Conservation (phyloP, 2,329 filamentous ascomycete species). For the Scedosporium apiospermum region DNA sequence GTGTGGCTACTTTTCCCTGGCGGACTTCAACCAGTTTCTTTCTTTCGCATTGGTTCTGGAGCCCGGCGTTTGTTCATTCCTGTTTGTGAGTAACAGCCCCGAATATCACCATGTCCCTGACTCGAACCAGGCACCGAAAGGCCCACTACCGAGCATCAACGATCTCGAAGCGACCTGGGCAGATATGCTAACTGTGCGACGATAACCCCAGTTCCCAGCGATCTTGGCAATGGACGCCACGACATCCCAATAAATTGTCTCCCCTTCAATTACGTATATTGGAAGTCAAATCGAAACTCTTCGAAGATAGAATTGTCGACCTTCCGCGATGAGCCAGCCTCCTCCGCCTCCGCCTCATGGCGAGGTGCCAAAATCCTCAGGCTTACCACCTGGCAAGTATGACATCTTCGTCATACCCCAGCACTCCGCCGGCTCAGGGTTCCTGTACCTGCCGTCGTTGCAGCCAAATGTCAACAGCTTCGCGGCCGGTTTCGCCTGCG, state of each 20-base stretch:
- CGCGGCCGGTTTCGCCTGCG: constrained; percentile 72
- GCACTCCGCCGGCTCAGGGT: constrained; percentile 79
- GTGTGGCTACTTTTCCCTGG: background rate
- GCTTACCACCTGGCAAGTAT: constrained; percentile 81
- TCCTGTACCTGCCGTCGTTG: constrained; percentile 88
- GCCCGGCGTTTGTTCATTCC: constrained; percentile 4
- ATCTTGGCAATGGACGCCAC: constrained; percentile 3
- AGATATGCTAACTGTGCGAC: background rate
- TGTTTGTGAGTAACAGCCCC: constrained; percentile 1
- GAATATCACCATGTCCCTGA: background rate
- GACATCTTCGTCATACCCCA: constrained; percentile 96
- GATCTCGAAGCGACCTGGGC: background rate
- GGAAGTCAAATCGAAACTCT: background rate
- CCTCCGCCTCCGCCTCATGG: constrained; percentile 82
- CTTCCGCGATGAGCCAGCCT: constrained; percentile 36
- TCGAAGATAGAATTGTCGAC: background rate
- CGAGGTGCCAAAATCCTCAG: constrained; percentile 58
- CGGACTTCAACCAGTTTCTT: background rate
- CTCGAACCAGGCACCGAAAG: background rate
- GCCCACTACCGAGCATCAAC: background rate
- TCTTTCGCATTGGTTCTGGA: constrained; percentile 4
- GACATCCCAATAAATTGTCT: constrained; percentile 1
- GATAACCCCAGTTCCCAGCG: background rate
- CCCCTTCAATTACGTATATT: background rate
- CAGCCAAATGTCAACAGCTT: constrained; percentile 85